phyloP scores from a whole-genome alignment of 2,329 filamentous ascomycete species.

The Amesomyces nigricolor region DNA sequence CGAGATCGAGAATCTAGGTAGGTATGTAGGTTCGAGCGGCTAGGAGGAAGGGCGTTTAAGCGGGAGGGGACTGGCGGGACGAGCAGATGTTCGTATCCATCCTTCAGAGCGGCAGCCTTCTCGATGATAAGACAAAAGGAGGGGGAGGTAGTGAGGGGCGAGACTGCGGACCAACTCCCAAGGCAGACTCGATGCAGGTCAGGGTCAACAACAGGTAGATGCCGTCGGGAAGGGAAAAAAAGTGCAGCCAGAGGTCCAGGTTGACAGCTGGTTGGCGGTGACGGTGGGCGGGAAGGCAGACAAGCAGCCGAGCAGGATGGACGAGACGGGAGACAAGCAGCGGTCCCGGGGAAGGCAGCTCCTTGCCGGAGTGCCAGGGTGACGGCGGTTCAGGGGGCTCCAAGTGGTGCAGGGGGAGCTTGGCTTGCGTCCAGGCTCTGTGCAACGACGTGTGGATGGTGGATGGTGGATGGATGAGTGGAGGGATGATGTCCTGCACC shows the following conservation, averaged over 20 bases:
- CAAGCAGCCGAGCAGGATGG: constrained; percentile 12
- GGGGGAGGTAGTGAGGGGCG: constrained; percentile 1
- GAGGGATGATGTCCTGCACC: background rate
- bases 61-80: constrained; percentile 15
- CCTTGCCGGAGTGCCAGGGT: constrained; percentile 11
- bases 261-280: constrained; percentile 22
- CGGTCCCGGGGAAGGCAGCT: constrained; percentile 9
- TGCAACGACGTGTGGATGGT: background rate
- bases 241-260: background rate
- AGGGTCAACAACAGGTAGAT: constrained; percentile 1
- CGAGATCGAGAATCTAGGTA: background rate
- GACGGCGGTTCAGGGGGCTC: constrained; percentile 18
- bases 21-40: background rate
- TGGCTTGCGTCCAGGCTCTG: constrained; percentile 9
- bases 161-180: constrained; percentile 9
- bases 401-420: constrained; percentile 11
- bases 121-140: background rate
- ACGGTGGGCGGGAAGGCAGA: constrained; percentile 22
- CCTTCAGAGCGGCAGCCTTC: constrained; percentile 13
- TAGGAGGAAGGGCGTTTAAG: constrained; percentile 7
- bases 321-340: background rate
- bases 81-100: constrained; percentile 26
- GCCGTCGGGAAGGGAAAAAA: background rate
- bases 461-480: background rate
- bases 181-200: constrained; percentile 19